Conservation (phyloP, 179 eudicot species). For the Carnegiea gigantea region DNA sequence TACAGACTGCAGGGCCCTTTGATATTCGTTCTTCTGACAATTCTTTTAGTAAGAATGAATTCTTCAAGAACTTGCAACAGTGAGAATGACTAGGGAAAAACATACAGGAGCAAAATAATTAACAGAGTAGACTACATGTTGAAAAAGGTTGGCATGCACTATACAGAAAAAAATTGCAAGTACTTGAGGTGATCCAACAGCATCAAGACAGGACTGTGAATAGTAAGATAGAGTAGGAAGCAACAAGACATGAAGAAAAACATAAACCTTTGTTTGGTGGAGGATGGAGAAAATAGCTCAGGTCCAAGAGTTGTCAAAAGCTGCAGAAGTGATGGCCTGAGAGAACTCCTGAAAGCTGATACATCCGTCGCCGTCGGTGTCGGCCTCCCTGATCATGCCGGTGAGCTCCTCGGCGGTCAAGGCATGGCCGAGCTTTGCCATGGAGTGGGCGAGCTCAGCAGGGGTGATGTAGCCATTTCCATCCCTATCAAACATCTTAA, state of each 20-base stretch:
- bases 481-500: slow-evolving; percentile 87
- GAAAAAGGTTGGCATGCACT: neutral
- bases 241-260: neutral
- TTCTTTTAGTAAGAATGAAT: no score
- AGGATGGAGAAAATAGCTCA: slow-evolving; percentile 22
- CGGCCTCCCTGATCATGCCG: slow-evolving; percentile 61
- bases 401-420: slow-evolving; percentile 50
- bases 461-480: slow-evolving; percentile 59
- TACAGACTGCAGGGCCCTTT: no score
- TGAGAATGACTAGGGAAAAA: neutral
- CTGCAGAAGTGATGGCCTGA: slow-evolving; percentile 82
- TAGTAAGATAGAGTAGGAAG: neutral
- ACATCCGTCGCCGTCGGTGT: slow-evolving; percentile 85
- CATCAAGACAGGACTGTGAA: neutral
- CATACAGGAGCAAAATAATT: neutral
- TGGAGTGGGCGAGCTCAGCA: slow-evolving; percentile 52
- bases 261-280: neutral
- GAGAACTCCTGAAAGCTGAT: slow-evolving; percentile 83
- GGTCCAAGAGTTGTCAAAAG: slow-evolving; percentile 87
- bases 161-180: neutral
- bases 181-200: slow-evolving; percentile 8
- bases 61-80: neutral
- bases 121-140: neutral
- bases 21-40: no score
- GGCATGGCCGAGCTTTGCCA: slow-evolving; percentile 54